These are phyloP conservation scores for Chlamydomonas incerta DNA, from an alignment of 139 green algal genomes.

Conservation along the genomic window DNA sequence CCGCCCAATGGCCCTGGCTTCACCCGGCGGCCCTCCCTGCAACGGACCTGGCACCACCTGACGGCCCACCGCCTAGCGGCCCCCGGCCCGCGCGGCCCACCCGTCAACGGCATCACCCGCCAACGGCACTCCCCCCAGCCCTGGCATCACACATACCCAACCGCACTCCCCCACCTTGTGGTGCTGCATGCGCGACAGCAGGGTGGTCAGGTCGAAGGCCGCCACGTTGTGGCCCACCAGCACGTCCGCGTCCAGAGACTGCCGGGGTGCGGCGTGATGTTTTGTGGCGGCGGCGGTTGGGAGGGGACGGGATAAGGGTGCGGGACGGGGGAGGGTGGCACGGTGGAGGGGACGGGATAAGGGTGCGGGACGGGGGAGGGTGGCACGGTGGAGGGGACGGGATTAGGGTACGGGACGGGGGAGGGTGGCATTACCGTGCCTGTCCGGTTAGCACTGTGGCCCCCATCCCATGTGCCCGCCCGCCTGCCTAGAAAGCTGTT, in stretches of 20 bases:
- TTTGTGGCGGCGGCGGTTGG: too few relatives aligned
- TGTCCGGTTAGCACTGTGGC: too few relatives aligned
- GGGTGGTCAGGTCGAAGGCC: slow-evolving; percentile 91
- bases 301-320: too few relatives aligned
- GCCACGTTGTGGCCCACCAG: slow-evolving; percentile 97
- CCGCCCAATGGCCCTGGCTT: not conserved
- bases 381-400: not conserved
- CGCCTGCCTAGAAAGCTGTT: too few relatives aligned
- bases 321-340: not conserved
- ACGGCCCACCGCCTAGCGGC: not conserved
- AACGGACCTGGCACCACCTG: too few relatives aligned
- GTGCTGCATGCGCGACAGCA: slow-evolving; percentile 93
- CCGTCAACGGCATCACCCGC: too few relatives aligned
- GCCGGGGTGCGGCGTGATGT: too few relatives aligned
- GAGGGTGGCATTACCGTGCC: too few relatives aligned
- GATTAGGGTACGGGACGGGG: too few relatives aligned
- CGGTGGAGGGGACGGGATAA: too few relatives aligned
- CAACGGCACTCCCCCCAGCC: not conserved
- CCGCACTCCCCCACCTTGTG: slow-evolving; percentile 85
- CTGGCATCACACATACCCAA: too few relatives aligned
- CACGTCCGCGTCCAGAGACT: slow-evolving; percentile 91
- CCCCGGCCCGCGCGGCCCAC: not conserved
- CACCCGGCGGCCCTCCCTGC: not conserved
- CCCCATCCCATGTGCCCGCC: too few relatives aligned
- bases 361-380: not conserved